These are phyloP conservation scores for Ustilago loliicola DNA, from an alignment of 1,284 basidiomycete species.

Conservation along the genomic window DNA sequence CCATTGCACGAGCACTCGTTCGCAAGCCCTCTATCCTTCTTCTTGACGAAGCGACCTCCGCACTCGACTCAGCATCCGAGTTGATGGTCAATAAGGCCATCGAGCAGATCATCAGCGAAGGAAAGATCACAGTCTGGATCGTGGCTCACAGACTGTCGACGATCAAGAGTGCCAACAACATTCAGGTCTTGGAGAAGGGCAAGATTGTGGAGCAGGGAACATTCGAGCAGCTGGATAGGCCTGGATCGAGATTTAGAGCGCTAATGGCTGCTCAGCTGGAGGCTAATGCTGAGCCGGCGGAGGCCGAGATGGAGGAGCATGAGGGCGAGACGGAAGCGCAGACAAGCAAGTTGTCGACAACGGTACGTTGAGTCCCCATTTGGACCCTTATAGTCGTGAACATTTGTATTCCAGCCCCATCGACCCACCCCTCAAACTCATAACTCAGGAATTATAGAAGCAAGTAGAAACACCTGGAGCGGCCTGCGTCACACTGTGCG, in stretches of 20 bases:
- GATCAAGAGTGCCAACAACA: slow-evolving; percentile 73
- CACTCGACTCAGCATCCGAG: slow-evolving; percentile 72
- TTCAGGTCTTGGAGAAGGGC: slow-evolving; percentile 73
- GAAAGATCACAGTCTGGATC: slow-evolving; percentile 73
- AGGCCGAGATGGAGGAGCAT: neutral
- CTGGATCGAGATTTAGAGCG: slow-evolving; percentile 59
- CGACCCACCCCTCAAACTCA: slow-evolving; percentile 10
- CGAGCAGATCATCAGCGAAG: slow-evolving; percentile 71
- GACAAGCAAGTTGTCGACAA: neutral
- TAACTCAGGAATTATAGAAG: neutral
- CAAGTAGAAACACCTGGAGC: neutral
- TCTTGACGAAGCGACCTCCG: slow-evolving; percentile 70
- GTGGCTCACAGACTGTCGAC: slow-evolving; percentile 73
- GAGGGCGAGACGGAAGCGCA: neutral
- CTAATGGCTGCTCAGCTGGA: slow-evolving; percentile 68
- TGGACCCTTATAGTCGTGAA: too few relatives aligned
- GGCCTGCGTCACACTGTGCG: too few relatives aligned
- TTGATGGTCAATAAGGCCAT: slow-evolving; percentile 72
- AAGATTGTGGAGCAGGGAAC: slow-evolving; percentile 72
- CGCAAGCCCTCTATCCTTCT: slow-evolving; percentile 72
- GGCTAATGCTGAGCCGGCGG: slow-evolving; percentile 14
- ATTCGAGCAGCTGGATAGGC: slow-evolving; percentile 71
- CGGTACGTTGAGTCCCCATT: slow-evolving; percentile 23
- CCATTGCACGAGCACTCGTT: slow-evolving; percentile 73
- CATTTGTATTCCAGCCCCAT: neutral